A percentile compares a stretch with the other conserved stretches of the same genome.
These are phyloP conservation scores for Leucocoprinus leucothites DNA, from an alignment of 768 basidiomycete species.

Conservation along the genomic window DNA sequence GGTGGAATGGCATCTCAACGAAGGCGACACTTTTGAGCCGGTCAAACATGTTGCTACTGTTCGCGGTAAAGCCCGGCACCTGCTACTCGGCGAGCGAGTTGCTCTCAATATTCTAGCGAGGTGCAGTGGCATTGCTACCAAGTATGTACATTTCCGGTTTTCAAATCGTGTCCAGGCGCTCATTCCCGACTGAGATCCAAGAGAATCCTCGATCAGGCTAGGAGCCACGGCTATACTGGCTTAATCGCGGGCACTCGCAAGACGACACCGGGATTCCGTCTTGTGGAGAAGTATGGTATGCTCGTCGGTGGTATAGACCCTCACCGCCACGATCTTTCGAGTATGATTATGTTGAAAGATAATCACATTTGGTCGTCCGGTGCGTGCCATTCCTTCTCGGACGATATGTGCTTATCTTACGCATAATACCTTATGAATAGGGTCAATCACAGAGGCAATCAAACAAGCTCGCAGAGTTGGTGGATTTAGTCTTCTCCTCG, in stretches of 20 bases:
- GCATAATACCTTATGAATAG: slow-evolving; percentile 29
- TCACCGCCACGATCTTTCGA: slow-evolving; percentile 94
- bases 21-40: slow-evolving; percentile 80
- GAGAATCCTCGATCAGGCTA: slow-evolving; percentile 73
- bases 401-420: slow-evolving; percentile 9
- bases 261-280: slow-evolving; percentile 94
- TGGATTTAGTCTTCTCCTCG: slow-evolving; percentile 87
- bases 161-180: background rate
- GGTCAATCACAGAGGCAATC: slow-evolving; percentile 90
- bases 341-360: slow-evolving; percentile 99
- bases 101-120: slow-evolving; percentile 91
- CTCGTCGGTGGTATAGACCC: slow-evolving; percentile 94
- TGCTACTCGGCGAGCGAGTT: slow-evolving; percentile 90
- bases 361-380: slow-evolving; percentile 99
- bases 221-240: slow-evolving; percentile 77
- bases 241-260: slow-evolving; percentile 94
- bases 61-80: slow-evolving; percentile 79
- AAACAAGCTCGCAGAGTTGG: slow-evolving; percentile 83
- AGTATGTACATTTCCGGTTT: slow-evolving; percentile 44
- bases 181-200: slow-evolving; percentile 59
- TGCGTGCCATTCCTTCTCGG: slow-evolving; percentile 26
- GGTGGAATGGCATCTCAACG: slow-evolving; percentile 90
- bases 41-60: slow-evolving; percentile 89
- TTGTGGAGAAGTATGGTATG: slow-evolving; percentile 99
- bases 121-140: slow-evolving; percentile 95